These are phyloP conservation scores for Talaromyces piceae DNA, from an alignment of 2,329 filamentous ascomycete species.

Conservation along the genomic window DNA sequence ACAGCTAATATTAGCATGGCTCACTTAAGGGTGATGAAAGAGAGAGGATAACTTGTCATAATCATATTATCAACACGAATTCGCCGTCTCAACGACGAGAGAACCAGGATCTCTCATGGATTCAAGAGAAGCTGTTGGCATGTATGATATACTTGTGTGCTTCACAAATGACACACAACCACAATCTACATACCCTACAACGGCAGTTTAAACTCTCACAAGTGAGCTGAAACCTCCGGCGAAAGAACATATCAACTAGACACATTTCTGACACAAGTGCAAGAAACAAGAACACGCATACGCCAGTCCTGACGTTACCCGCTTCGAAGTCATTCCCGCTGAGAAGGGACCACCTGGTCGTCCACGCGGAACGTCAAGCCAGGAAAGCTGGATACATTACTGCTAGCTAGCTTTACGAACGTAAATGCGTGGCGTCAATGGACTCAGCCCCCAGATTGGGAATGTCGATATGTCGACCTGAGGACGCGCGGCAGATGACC, in stretches of 20 bases:
- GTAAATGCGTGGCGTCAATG: constrained; percentile 19
- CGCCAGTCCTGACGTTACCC: constrained; percentile 17
- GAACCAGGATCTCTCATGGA: background rate
- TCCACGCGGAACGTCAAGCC: constrained; percentile 12
- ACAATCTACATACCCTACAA: constrained; percentile 16
- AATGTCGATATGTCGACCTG: too few species aligned
- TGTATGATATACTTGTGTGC: constrained; percentile 23
- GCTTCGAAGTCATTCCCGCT: constrained; percentile 20
- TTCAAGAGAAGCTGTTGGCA: constrained; percentile 12
- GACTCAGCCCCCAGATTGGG: constrained; percentile 17
- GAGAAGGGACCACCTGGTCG: constrained; percentile 16
- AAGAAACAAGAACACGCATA: constrained; percentile 18
- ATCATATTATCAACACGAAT: too few species aligned
- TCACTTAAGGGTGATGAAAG: background rate
- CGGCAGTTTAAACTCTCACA: constrained; percentile 11
- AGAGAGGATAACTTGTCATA: background rate
- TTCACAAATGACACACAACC: constrained; percentile 20
- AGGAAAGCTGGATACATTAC: constrained; percentile 19
- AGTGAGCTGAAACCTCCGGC: constrained; percentile 2
- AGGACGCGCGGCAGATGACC: too few species aligned
- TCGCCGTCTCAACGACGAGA: background rate
- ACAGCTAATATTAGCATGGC: too few species aligned
- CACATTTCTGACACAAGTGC: constrained; percentile 17
- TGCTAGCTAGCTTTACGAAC: constrained; percentile 20
- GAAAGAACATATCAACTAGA: constrained; percentile 17